Conservation (phyloP, 129 eudicot genomes). For the Helianthus tuberosus region DNA sequence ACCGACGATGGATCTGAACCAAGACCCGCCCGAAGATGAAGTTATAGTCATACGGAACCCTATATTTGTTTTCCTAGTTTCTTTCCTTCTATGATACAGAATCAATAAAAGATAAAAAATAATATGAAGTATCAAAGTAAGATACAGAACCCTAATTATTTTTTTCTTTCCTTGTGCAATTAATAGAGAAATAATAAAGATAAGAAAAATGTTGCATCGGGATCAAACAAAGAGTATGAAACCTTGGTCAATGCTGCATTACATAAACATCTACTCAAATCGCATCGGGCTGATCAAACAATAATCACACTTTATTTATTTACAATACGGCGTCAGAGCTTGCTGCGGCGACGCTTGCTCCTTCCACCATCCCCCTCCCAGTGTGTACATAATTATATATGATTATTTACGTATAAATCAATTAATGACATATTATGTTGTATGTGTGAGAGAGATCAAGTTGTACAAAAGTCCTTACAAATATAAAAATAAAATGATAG, state of each 20-base stretch:
- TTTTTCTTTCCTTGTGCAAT: no score
- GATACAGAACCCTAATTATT: no score
- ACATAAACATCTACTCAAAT: conserved; percentile 27
- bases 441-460: conserved; percentile 11
- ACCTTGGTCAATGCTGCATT: conserved; percentile 45
- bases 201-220: conserved; percentile 22
- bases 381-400: neutral
- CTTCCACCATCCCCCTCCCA: conserved; percentile 4
- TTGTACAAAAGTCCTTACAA: conserved; percentile 5
- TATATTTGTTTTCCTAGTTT: no score
- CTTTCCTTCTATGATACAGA: no score
- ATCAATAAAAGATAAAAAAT: no score
- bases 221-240: conserved; percentile 42
- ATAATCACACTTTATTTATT: conserved; percentile 3
- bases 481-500: neutral
- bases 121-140: no score
- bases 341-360: conserved; percentile 72
- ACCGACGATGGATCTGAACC: no score
- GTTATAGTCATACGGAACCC: no score
- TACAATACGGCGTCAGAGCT: conserved; percentile 32
- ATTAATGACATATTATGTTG: neutral
- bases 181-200: neutral
- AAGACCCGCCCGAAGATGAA: no score
- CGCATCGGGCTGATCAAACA: conserved; percentile 24
- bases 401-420: neutral